Base-by-base conservation (phyloP, 148 eudicot species). In the Fallopia convolvulus region DNA sequence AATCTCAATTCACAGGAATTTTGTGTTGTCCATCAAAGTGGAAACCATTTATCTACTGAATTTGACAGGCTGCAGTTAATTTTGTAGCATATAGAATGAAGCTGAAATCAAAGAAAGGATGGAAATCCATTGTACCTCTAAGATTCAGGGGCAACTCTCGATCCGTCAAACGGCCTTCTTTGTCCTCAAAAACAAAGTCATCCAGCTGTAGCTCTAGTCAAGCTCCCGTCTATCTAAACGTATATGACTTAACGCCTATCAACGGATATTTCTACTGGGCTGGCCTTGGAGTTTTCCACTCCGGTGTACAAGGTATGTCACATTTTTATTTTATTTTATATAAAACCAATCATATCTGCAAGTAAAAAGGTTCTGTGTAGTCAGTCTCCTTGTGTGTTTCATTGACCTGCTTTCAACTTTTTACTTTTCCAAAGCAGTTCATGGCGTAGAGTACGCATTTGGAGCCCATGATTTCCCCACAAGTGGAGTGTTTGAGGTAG, bases 401-500 rank as follows among this genome's bases (percentile, higher is more conserved):
- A 1, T 5, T 17, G 7, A 13, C 18, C 21, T 17, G 21, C 17
- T 53, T 53, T 5, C 60, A 18, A 53, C n/a, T 53, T 5, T 17
- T 49, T 1, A 53, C n/a, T 53, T 5, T 17, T 49, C 6, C 56
- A 68, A 85, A 71, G 72, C 85, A 93, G 97, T 90, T 83, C 97
- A 93, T 81, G 94, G 94, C 26, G 89, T 90, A 74, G 94, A 92
- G 77, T 92, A 92, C 77, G 94, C 92, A 55, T 93, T 89, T 83
- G 50, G 50, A 60, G 97, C 97, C 75, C 93, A 92, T 79, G 97
- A 90, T 75, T 85, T 79, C 79, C 86, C 97, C 75, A 86, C 88
- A 8, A 93, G 92, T 77, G 97, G 97, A 15, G 89, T 93, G 14
- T 90, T 93, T 81, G 95, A 90, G 83, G 93, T 90, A 75, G 97